Base-by-base conservation (phyloP, 495 filamentous ascomycete genomes). In the Penicillium flavigenum region DNA sequence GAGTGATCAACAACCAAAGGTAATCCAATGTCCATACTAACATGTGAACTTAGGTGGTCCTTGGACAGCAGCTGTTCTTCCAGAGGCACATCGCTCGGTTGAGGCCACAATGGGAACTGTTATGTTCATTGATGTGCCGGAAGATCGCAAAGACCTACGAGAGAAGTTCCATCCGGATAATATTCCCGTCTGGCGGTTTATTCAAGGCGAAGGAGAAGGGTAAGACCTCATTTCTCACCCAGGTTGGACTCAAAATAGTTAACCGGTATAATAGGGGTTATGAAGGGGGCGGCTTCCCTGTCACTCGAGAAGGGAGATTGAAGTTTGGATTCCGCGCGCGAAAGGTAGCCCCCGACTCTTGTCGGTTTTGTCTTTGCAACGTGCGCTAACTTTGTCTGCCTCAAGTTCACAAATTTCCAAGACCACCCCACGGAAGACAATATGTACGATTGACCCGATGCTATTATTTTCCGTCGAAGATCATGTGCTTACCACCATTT, bases 241-340 rank as follows among this genome's bases (percentile, higher is more conserved):
- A 42, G 41, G 19, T 47, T 29, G 29, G 7, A n/a, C 14, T 26
- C 16, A 2, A 36, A 41, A 4, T 24, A 24, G 22, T 16, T 27
- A 47, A 56, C 53, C 26, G 19, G 22, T 14, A 14, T 22, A 5
- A 29, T 29, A 62, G 60, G 0, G 56, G 36, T 26, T 62, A 62
- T 22, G 55, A 62, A 36, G 60, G 60, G n/a, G 60, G 60, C 29
- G 60, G 60, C 45, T 62, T 62, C 24, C 60, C 60, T 14, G 51
- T 62, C 12, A 58, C 60, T 20, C 54, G 53, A 41, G 60, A 62
- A 51, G 60, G 60, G 12, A 46, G 60, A 47, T 39, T 62, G 10
- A 62, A 62, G 38, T 62, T 62, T 41, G 60, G 60, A 34, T 62
- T 58, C 51, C 55, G 60, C 31, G 60, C 55, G 5, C 55, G 60